These are phyloP conservation scores for Cutaneotrichosporon sp. DNA, from an alignment of 1,284 basidiomycete species.

Conservation along the genomic window DNA sequence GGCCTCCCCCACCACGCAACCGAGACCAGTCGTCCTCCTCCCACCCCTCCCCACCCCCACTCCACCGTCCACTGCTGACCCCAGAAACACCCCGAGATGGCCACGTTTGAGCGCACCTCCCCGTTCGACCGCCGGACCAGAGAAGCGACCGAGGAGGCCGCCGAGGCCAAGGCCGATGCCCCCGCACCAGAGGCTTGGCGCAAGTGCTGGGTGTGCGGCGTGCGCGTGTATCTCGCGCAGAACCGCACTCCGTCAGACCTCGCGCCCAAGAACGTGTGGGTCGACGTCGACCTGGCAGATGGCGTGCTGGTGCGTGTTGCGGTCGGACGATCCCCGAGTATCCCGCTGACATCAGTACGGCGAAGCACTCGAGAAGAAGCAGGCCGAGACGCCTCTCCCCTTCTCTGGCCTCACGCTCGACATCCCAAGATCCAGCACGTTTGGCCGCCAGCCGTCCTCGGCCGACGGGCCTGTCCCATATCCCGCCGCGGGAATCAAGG, in stretches of 20 bases:
- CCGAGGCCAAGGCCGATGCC: background rate
- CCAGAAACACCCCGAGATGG: slow-evolving; percentile 17
- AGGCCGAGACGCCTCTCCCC: slow-evolving; percentile 18
- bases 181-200: slow-evolving; percentile 30
- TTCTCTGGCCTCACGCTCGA: slow-evolving; percentile 32
- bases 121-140: slow-evolving; percentile 1
- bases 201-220: slow-evolving; percentile 43
- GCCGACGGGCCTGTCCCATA: slow-evolving; percentile 28
- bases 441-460: slow-evolving; percentile 22
- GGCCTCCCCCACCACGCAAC: no score
- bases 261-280: slow-evolving; percentile 33
- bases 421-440: slow-evolving; percentile 19
- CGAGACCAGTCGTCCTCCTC: no score
- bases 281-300: slow-evolving; percentile 30
- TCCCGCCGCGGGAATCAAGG: slow-evolving; percentile 5
- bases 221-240: slow-evolving; percentile 28
- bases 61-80: slow-evolving; percentile 10
- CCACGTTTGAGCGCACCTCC: slow-evolving; percentile 12
- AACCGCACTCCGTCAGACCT: slow-evolving; percentile 22
- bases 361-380: slow-evolving; percentile 22
- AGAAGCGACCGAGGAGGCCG: background rate
- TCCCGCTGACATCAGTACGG: slow-evolving; percentile 30
- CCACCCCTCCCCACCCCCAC: no score
- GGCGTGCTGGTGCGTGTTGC: slow-evolving; percentile 33
- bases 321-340: no score